These are phyloP conservation scores for Protomyces inouyei DNA, from an alignment of 1,139 yeast species.

Conservation along the genomic window DNA sequence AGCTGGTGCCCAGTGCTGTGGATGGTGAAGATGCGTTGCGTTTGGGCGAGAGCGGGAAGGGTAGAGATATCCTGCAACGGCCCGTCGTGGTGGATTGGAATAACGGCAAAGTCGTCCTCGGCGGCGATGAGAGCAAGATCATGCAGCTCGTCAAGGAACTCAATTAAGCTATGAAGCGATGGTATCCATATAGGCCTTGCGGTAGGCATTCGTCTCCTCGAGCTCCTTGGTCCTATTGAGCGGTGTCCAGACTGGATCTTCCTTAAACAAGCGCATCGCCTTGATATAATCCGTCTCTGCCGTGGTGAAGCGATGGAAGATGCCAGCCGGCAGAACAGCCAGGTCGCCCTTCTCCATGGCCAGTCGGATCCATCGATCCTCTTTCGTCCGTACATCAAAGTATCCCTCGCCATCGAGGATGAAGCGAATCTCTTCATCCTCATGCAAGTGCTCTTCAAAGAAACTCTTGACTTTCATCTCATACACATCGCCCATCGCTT, in stretches of 20 bases:
- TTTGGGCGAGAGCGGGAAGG: constrained; percentile 1
- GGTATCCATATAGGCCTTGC: constrained; percentile 44
- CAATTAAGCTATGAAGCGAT: constrained; percentile 33
- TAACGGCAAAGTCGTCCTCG: constrained; percentile 20
- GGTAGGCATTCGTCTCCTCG: constrained; percentile 43
- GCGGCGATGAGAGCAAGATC: constrained; percentile 12
- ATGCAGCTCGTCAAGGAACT: constrained; percentile 11
- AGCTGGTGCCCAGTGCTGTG: constrained; percentile 16
- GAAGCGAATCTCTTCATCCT: constrained; percentile 94
- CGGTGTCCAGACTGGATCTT: constrained; percentile 77
- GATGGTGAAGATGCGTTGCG: constrained; percentile 9
- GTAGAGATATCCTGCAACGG: background rate
- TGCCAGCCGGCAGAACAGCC: constrained; percentile 38
- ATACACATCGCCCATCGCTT: constrained; percentile 59
- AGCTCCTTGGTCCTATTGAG: constrained; percentile 53
- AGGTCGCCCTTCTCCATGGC: constrained; percentile 62
- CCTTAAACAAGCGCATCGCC: constrained; percentile 82
- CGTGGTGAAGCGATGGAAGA: constrained; percentile 47
- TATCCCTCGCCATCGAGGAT: constrained; percentile 85
- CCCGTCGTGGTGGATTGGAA: constrained; percentile 23
- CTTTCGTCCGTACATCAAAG: constrained; percentile 72
- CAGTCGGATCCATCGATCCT: constrained; percentile 76
- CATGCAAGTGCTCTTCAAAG: constrained; percentile 86
- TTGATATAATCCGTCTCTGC: constrained; percentile 57
- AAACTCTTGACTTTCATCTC: constrained; percentile 63